A percentile compares a stretch with the other conserved stretches of the same genome.
phyloP scores from a whole-genome alignment of 768 basidiomycete species.

The Mycena alexandri region DNA sequence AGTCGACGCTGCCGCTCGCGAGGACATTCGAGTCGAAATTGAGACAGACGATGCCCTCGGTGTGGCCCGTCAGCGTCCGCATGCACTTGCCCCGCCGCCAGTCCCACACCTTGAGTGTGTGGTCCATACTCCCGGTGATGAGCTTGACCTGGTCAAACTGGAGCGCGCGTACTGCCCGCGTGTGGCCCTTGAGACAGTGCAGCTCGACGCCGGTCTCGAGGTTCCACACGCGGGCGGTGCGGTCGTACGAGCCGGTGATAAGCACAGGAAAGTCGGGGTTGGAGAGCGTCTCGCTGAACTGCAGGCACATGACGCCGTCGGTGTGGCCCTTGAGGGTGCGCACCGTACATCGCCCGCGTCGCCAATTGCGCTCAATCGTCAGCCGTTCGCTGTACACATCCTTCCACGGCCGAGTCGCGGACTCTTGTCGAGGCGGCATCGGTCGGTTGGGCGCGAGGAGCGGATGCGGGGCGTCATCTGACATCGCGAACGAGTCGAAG shows the following conservation, averaged over 20 bases:
- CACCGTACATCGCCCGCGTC: constrained; percentile 88
- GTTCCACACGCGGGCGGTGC: constrained; percentile 96
- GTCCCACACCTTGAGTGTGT: constrained; percentile 95
- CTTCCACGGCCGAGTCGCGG: constrained; percentile 94
- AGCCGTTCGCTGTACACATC: constrained; percentile 98
- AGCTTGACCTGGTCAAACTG: constrained; percentile 97
- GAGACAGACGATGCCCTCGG: constrained; percentile 91
- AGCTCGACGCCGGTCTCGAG: constrained; percentile 90
- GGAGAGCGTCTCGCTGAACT: constrained; percentile 87
- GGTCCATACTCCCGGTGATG: constrained; percentile 97
- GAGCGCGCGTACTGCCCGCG: constrained; percentile 89
- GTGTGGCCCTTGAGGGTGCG: constrained; percentile 93
- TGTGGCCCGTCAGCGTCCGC: constrained; percentile 89
- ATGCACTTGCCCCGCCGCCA: constrained; percentile 93
- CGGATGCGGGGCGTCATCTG: constrained; percentile 36
- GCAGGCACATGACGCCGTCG: constrained; percentile 97
- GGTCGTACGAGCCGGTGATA: constrained; percentile 98
- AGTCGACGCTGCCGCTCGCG: constrained; percentile 93
- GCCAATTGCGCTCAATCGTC: constrained; percentile 96
- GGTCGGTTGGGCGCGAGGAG: constrained; percentile 50
- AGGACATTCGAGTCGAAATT: constrained; percentile 93
- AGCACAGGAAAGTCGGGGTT: constrained; percentile 93
- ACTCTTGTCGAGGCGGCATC: constrained; percentile 42
- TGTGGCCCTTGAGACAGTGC: constrained; percentile 89
- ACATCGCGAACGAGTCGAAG: constrained; percentile 32